Conservation (phyloP, 2,329 filamentous ascomycete species). For the Byssothecium circinans region DNA sequence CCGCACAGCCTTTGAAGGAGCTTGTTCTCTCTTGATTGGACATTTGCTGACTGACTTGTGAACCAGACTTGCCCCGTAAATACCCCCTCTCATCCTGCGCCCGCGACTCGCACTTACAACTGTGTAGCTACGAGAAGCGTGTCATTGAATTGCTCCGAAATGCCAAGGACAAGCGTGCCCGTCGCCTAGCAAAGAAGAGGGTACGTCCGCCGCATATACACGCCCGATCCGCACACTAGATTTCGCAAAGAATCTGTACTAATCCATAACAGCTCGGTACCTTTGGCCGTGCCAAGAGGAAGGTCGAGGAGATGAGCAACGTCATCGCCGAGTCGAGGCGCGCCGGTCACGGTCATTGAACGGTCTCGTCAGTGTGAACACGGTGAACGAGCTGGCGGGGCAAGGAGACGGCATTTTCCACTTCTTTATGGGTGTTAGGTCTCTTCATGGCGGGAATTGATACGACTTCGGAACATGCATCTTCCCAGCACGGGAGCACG, state of each 20-base stretch:
- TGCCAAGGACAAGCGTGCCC: slow-evolving; percentile 98
- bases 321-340: slow-evolving; percentile 96
- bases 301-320: slow-evolving; percentile 98
- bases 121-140: slow-evolving; percentile 75
- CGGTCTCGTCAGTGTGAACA: slow-evolving; percentile 25
- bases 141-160: slow-evolving; percentile 99
- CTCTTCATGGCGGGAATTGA: slow-evolving; percentile 35
- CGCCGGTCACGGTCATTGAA: slow-evolving; percentile 68
- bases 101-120: slow-evolving; percentile 11
- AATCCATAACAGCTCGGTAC: slow-evolving; percentile 75
- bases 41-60: slow-evolving; percentile 12
- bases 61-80: slow-evolving; percentile 47
- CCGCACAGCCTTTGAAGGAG: not conserved
- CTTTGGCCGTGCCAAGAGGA: slow-evolving; percentile 97
- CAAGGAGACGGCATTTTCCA: slow-evolving; percentile 24
- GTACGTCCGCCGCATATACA: slow-evolving; percentile 56
- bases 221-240: not conserved
- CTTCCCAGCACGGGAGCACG: slow-evolving; percentile 27
- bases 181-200: slow-evolving; percentile 99
- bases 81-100: not conserved
- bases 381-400: slow-evolving; percentile 4
- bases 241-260: slow-evolving; percentile 20
- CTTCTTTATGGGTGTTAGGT: slow-evolving; percentile 41
- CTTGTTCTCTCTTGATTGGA: not conserved
- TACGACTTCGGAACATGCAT: slow-evolving; percentile 34